Percentiles rank a stretch among this genome's conserved stretches.
Conservation (phyloP, 176 grass and related monocot genomes). For the bread wheat (Triticum aestivum) region IWGSC_CS_RefSeq_v2.1 NC_057794.1:30854853-30855352, state of each 20-base stretch:
- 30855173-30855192: not conserved
- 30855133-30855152: not conserved
- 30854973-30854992: not conserved
- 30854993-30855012: not conserved
- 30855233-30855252: not conserved
- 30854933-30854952: not conserved
- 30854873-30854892: not conserved
- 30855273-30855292: conserved; percentile 18
- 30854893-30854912: conserved; percentile 21
- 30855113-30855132: conserved; percentile 6
- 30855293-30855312: conserved; percentile 47
- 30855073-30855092: not conserved
- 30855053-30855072: not conserved
- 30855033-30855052: not conserved
- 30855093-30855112: not conserved
- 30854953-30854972: not conserved
- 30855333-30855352: not conserved
- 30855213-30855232: conserved; percentile 47
- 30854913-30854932: not conserved
- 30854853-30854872: not conserved
- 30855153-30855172: conserved; percentile 27
- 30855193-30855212: conserved; percentile 17
- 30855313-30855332: not conserved
- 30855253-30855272: conserved; percentile 46
- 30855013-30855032: not conserved